Percentiles rank a stretch among this genome's conserved stretches.
Conservation (phyloP, 78 protist species). For the Cavenderia fasciculata region DNA sequence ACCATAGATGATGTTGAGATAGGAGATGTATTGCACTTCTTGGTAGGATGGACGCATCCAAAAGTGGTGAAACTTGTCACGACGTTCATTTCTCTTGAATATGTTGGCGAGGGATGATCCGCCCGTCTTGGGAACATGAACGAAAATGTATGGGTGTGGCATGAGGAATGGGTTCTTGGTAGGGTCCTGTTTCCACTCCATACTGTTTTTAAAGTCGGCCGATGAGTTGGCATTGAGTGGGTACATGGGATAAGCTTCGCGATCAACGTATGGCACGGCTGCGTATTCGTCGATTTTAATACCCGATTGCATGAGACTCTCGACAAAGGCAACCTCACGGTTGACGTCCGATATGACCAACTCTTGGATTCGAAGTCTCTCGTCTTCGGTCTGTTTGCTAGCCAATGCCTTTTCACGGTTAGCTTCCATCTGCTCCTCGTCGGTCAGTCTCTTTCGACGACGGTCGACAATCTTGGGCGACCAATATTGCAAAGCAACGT, state of each 20-base stretch:
- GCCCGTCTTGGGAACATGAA: conserved; percentile 55
- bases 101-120: conserved; percentile 33
- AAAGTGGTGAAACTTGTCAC: conserved; percentile 18
- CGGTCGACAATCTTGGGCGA: no score
- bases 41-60: conserved; percentile 45
- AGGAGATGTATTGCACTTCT: neutral
- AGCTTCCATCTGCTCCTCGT: neutral
- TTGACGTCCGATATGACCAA: neutral
- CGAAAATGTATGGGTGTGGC: conserved; percentile 44
- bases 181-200: neutral
- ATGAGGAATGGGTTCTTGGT: conserved; percentile 3
- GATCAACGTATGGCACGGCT: no score
- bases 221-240: no score
- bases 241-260: no score
- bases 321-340: no score
- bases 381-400: neutral
- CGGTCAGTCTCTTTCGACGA: no score
- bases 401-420: conserved; percentile 6
- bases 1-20: conserved; percentile 22
- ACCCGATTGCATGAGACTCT: no score
- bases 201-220: no score
- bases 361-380: neutral
- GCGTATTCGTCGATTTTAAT: no score
- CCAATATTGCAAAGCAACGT: no score
- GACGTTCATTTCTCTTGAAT: conserved; percentile 43